Evolutionary conservation across 2,329 filamentous ascomycete species (phyloP), one percentile per base, ranked within the genome.

Genomic region (Xylaria arbuscula): DNA sequence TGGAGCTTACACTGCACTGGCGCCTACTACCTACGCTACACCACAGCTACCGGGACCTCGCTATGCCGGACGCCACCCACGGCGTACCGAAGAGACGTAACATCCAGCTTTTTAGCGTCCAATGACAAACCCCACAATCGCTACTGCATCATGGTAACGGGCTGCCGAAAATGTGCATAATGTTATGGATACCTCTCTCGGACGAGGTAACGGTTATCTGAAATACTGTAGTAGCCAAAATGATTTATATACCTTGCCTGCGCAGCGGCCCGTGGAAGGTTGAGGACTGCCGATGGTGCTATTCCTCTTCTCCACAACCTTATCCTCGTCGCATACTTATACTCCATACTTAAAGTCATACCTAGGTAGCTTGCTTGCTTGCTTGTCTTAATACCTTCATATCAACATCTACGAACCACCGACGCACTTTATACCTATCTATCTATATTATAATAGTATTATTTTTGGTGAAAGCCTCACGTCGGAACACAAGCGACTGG

Each of bases 111-210:
- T 15, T 57, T 40, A 56, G 54, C 54, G 34, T 15, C n/a, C 34
- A 19, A 36, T n/a, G 13, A 17, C 40, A 42, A 5, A 28, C 62
- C 56, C 56, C 62, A 55, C 48, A 55, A 48, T 64, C 54, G 11
- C 36, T 45, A 28, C 48, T 32, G 24, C 32, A 17, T 13, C 51
- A 47, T 36, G 45, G 42, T 22, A 22, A 62, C 40, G 28, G 57
- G 58, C 53, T 67, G 59, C 59, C 54, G 15, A 63, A 63, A 58
- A 19, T 47, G 53, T 66, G 64, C 64, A 66, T 63, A 67, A 57
- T 6, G 40, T 54, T 47, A 54, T 32, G 48, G 62, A 59, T 8
- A 47, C 42, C 42, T 34, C n/a, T 15, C 28, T 50, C 9, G 47
- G n/a, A 47, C 24, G 42, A 63, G 42, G 36, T 48, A 22, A 24